phyloP scores from a whole-genome alignment of 2,329 filamentous ascomycete genomes.

The Ophiostoma perfectum region DNA sequence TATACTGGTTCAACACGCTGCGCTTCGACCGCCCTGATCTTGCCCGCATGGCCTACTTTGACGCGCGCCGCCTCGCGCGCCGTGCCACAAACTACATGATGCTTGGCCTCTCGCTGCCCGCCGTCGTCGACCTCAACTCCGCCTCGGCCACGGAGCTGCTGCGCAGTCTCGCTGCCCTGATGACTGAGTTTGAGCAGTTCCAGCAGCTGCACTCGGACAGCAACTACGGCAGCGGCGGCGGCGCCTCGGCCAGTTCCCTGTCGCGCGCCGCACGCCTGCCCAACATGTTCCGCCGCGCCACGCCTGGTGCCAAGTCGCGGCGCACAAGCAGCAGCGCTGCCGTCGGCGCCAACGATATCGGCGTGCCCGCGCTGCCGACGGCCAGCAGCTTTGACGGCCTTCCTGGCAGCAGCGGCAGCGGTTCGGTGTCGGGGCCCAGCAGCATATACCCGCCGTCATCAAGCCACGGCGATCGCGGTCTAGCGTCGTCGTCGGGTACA shows the following conservation, averaged over 20 bases:
- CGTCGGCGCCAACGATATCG: conserved; percentile 27
- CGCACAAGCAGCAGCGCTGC: conserved; percentile 49
- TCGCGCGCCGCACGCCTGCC: conserved; percentile 68
- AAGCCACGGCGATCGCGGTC: conserved; percentile 9
- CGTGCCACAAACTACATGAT: conserved; percentile 92
- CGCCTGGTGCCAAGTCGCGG: conserved; percentile 52
- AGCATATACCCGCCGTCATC: background rate
- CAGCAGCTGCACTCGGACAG: conserved; percentile 80
- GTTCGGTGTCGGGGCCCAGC: conserved; percentile 3
- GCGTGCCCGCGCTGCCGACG: conserved; percentile 2
- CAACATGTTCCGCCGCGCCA: conserved; percentile 71
- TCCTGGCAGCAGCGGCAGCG: conserved; percentile 25
- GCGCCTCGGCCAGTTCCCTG: conserved; percentile 58
- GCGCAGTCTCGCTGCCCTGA: conserved; percentile 73
- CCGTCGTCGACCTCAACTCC: conserved; percentile 81
- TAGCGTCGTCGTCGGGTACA: conserved; percentile 27
- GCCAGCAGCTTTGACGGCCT: conserved; percentile 10
- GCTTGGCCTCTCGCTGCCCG: conserved; percentile 84
- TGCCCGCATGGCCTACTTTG: conserved; percentile 76
- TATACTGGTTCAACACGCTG: conserved; percentile 98
- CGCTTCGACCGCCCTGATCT: conserved; percentile 83
- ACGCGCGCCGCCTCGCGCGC: conserved; percentile 74
- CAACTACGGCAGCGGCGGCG: conserved; percentile 38
- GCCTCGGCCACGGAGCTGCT: conserved; percentile 78
- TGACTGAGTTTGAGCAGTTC: conserved; percentile 90